Conservation (phyloP, 2,329 filamentous ascomycete genomes). For the Monosporascus sp. region DNA sequence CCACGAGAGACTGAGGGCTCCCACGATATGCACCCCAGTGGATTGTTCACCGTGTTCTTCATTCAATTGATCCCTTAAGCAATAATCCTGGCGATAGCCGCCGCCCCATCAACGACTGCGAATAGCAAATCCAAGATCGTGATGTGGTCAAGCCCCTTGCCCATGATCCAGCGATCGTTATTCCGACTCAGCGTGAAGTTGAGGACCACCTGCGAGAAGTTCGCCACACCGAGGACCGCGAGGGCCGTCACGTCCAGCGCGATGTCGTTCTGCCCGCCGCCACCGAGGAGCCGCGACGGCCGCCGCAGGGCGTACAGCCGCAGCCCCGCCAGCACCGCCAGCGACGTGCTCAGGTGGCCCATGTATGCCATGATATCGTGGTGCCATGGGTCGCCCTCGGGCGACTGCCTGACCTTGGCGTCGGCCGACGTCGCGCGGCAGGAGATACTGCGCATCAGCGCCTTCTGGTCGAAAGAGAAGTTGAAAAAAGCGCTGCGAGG, state of each 20-base stretch:
- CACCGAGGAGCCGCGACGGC: constrained; percentile 13
- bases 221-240: constrained; percentile 16
- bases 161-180: constrained; percentile 20
- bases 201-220: constrained; percentile 19
- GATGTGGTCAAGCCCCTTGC: constrained; percentile 19
- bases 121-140: constrained; percentile 15
- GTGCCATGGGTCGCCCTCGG: constrained; percentile 17
- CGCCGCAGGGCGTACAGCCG: constrained; percentile 10
- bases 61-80: not conserved
- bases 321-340: constrained; percentile 13
- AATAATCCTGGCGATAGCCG: not conserved
- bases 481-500: constrained; percentile 10
- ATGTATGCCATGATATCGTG: constrained; percentile 21
- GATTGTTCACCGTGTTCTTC: too few species aligned
- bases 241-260: constrained; percentile 19
- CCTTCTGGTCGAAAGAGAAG: constrained; percentile 12
- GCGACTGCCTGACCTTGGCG: constrained; percentile 2
- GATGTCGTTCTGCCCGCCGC: constrained; percentile 18
- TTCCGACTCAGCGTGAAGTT: constrained; percentile 13
- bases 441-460: constrained; percentile 13
- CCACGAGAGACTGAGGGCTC: too few species aligned
- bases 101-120: not conserved
- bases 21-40: too few species aligned
- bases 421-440: constrained; percentile 7
- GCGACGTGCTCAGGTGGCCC: constrained; percentile 16